Evolutionary conservation across 257 asterid species (phyloP), one percentile per base, ranked within the genome.

Genomic region (Pogostemon cablin): DNA sequence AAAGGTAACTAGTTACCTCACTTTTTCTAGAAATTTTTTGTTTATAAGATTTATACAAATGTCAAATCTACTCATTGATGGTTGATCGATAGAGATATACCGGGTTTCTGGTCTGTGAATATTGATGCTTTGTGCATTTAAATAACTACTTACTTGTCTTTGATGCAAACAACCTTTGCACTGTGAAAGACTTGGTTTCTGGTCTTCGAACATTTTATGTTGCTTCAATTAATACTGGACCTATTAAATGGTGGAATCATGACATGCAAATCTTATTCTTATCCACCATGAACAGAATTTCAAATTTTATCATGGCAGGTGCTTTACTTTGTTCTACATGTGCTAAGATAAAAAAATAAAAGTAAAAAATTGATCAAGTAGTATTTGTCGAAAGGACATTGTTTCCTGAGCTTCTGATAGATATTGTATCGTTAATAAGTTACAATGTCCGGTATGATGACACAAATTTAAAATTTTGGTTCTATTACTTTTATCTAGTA

Each of bases 1-100:
- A 65, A 95, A 91, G 99, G 99, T 91, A 84, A 77, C 47, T 38
- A 43, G 52, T 37, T 38, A 61, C 4, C 32, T 68, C 44, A 40
- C 50, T 25, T 62, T 70, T 53, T 8, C 52, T 43, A 11, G 3
- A n/a, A 7, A 34, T 43, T 62, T 52, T 8, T 62, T 20, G 50
- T 62, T 67, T 78, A 6, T 47, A 20, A 50, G 35, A 44, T 35
- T 44, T 55, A 3, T 54, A 3, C 35, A 35, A 56, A 73, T 63
- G 60, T 52, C 35, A 25, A n/a, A 67, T 43, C 3, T 39, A 40
- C 57, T 37, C 12, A 38, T 40, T 15, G 10, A 58, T 57, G 10
- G 49, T 72, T 65, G 53, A 43, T 37, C 49, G 59, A 63, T 38
- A 37, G 37, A 17, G 32, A 15, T 61, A 42, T 75, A 46, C 39